Evolutionary conservation across 345 rosid genomes (phyloP).

Genomic region (Acer campestre): DNA sequence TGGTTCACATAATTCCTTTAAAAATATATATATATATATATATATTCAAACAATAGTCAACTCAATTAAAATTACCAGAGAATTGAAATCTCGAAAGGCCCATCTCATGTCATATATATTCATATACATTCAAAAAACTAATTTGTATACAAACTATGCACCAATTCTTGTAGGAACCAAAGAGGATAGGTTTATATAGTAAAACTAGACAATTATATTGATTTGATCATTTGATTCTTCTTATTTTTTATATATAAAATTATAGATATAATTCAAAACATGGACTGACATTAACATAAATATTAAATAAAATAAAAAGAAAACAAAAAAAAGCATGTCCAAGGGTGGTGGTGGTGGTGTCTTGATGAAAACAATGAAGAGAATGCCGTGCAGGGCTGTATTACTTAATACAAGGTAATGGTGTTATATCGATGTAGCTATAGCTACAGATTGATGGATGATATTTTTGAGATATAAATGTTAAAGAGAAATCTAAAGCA

Average conservation of each 20-base stretch:
- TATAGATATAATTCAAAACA: no score
- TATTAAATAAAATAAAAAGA: neutral
- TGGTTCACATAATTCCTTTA: conserved; percentile 21
- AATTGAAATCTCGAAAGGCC: conserved; percentile 12
- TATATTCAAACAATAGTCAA: conserved; percentile 8
- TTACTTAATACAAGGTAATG: neutral
- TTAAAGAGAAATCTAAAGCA: neutral
- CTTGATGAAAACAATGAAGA: conserved; percentile 29
- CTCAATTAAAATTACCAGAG: conserved; percentile 3
- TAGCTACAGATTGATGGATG: neutral
- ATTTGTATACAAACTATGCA: neutral
- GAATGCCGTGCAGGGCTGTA: conserved; percentile 30
- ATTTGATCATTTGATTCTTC: neutral
- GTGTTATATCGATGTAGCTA: no score
- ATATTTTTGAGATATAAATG: neutral
- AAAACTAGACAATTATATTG: conserved; percentile 12
- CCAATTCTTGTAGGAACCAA: neutral
- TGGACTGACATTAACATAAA: neutral
- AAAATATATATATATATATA: neutral
- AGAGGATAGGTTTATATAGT: neutral
- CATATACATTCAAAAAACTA: neutral
- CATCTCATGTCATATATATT: conserved; percentile 13
- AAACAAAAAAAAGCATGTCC: neutral
- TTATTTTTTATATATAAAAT: neutral
- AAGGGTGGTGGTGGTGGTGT: neutral